These are phyloP conservation scores for Pisolithus tinctorius DNA, from an alignment of 768 basidiomycete genomes.

Conservation along the genomic window DNA sequence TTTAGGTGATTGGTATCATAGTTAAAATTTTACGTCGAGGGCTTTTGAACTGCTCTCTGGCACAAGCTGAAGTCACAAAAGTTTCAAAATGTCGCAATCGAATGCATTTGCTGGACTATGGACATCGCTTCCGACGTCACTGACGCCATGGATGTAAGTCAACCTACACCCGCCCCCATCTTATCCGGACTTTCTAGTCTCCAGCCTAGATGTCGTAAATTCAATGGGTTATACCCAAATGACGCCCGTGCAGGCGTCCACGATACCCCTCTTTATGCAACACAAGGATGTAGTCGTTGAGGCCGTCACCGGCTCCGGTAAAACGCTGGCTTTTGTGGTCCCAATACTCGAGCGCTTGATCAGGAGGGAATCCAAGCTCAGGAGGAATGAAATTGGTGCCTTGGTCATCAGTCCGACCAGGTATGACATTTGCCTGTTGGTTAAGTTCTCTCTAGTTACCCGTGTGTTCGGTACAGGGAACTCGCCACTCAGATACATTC, in stretches of 20 bases:
- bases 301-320: conserved; percentile 97
- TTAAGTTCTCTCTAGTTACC: background rate
- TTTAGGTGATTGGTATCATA: no score
- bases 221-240: conserved; percentile 83
- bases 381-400: conserved; percentile 81
- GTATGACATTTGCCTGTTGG: conserved; percentile 33
- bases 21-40: no score
- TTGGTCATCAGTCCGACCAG: conserved; percentile 93
- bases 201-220: conserved; percentile 70
- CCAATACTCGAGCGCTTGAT: conserved; percentile 85
- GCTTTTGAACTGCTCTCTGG: no score
- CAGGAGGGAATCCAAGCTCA: conserved; percentile 58
- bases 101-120: conserved; percentile 76
- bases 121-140: conserved; percentile 61
- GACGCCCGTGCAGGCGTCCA: conserved; percentile 96
- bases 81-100: conserved; percentile 24
- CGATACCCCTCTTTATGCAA: conserved; percentile 94
- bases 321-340: conserved; percentile 92
- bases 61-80: no score
- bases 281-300: conserved; percentile 99
- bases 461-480: conserved; percentile 48
- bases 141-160: conserved; percentile 88
- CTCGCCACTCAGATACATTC: conserved; percentile 89
- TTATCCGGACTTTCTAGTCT: background rate
- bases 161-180: background rate